Conservation (phyloP, 2,329 filamentous ascomycete genomes). For the Ceratocystis cacaofunesta region DNA sequence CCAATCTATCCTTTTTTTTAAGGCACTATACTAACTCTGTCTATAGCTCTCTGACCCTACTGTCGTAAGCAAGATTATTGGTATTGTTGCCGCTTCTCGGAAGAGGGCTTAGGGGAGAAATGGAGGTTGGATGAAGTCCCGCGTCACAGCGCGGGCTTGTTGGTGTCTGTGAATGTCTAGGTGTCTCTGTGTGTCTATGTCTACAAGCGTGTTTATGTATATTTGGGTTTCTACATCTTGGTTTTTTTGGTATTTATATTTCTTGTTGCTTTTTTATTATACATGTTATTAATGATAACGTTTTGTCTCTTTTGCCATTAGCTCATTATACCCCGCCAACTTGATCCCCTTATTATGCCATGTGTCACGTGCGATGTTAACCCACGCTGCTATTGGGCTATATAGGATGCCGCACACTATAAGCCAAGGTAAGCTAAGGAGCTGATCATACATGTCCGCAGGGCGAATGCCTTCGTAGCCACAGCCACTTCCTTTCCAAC, state of each 20-base stretch:
- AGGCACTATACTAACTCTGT: conserved; percentile 9
- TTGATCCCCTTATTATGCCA: neutral
- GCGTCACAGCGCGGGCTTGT: neutral
- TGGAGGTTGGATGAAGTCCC: neutral
- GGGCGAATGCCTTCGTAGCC: neutral
- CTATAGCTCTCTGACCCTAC: conserved; percentile 69
- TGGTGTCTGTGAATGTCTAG: neutral
- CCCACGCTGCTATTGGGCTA: neutral
- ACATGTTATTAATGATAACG: neutral
- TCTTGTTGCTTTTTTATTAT: conserved; percentile 4
- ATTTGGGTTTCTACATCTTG: conserved; percentile 9
- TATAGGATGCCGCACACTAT: neutral
- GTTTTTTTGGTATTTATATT: conserved; percentile 2
- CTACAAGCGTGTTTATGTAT: conserved; percentile 12
- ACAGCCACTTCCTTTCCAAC: neutral
- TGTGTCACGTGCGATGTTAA: neutral
- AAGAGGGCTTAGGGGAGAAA: conserved; percentile 27
- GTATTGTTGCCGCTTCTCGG: conserved; percentile 52
- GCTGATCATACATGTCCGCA: neutral
- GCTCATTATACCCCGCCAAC: neutral
- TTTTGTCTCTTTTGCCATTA: conserved; percentile 3
- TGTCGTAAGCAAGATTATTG: conserved; percentile 82
- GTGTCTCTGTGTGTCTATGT: conserved; percentile 2
- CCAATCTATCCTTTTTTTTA: conserved; percentile 61
- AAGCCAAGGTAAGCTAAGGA: neutral